Percentiles rank a stretch among this genome's conserved stretches.
phyloP scores from a whole-genome alignment of 1,284 basidiomycete genomes.

The Testicularia cyperi region DNA sequence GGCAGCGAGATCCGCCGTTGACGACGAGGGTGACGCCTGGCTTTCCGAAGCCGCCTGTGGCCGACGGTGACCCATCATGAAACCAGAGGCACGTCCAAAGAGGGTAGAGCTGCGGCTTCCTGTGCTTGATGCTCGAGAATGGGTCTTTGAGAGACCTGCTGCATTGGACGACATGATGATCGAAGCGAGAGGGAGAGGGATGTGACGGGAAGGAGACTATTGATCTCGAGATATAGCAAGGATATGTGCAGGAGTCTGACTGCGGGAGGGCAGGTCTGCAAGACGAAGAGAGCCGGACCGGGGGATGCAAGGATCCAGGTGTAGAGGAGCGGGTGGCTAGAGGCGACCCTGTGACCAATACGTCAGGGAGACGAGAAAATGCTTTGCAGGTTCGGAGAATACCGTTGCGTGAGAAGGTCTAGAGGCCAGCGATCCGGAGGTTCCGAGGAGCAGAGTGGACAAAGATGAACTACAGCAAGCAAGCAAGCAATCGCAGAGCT shows the following conservation, averaged over 20 bases:
- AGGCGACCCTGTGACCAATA: no score
- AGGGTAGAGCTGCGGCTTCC: slow-evolving; percentile 14
- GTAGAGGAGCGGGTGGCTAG: no score
- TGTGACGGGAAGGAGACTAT: background rate
- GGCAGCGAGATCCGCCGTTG: background rate
- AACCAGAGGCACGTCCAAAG: slow-evolving; percentile 29
- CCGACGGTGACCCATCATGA: slow-evolving; percentile 28
- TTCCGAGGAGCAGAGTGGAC: no score
- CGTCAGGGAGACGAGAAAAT: no score
- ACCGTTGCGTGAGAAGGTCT: no score
- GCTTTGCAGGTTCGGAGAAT: no score
- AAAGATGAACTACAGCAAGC: no score
- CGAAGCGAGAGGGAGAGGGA: background rate
- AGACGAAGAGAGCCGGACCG: no score
- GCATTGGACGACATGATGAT: slow-evolving; percentile 24
- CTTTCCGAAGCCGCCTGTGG: slow-evolving; percentile 7
- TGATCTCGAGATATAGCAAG: background rate
- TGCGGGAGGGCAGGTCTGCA: no score
- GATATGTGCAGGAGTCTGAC: background rate
- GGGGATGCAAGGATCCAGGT: no score
- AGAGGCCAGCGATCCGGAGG: no score
- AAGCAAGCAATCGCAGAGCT: no score
- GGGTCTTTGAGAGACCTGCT: slow-evolving; percentile 14
- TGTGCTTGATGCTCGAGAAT: slow-evolving; percentile 27
- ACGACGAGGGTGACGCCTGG: slow-evolving; percentile 8